These are phyloP conservation scores for Larix sibirica DNA, from an alignment of 83 land plant genomes.

Conservation along the genomic window DNA sequence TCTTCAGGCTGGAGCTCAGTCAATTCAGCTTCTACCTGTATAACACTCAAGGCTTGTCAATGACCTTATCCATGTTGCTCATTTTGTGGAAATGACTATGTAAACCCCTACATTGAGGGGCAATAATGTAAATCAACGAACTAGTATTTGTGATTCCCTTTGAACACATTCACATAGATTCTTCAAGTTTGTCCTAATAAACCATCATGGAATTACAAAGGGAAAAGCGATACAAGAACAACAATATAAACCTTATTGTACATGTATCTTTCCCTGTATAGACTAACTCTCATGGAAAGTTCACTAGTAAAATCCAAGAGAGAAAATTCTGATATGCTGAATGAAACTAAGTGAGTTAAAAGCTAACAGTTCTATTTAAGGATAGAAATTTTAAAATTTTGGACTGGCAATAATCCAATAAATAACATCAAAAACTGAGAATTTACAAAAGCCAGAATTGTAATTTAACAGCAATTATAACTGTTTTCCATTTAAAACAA, in stretches of 20 bases:
- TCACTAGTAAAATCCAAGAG: too few species aligned
- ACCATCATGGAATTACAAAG: background rate
- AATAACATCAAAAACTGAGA: too few species aligned
- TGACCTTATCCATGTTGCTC: background rate
- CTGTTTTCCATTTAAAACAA: too few species aligned
- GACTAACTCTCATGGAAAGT: too few species aligned
- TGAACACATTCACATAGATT: background rate
- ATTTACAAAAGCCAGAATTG: too few species aligned
- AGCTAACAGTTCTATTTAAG: too few species aligned
- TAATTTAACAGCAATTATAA: too few species aligned
- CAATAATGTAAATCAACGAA: background rate
- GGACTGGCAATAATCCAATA: too few species aligned
- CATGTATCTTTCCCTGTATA: background rate
- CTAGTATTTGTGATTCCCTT: background rate
- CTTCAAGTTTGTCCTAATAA: background rate
- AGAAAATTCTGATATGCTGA: too few species aligned
- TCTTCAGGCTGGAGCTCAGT: constrained; percentile 91
- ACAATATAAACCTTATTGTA: background rate
- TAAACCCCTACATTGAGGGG: background rate
- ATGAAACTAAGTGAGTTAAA: too few species aligned
- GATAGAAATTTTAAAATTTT: too few species aligned
- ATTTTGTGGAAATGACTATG: background rate
- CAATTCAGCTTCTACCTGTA: constrained; percentile 96
- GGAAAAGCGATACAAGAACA: background rate
- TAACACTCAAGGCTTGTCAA: background rate